These are phyloP conservation scores for Phialemoniopsis sp. DNA, from an alignment of 2,329 filamentous ascomycete species.

Conservation along the genomic window DNA sequence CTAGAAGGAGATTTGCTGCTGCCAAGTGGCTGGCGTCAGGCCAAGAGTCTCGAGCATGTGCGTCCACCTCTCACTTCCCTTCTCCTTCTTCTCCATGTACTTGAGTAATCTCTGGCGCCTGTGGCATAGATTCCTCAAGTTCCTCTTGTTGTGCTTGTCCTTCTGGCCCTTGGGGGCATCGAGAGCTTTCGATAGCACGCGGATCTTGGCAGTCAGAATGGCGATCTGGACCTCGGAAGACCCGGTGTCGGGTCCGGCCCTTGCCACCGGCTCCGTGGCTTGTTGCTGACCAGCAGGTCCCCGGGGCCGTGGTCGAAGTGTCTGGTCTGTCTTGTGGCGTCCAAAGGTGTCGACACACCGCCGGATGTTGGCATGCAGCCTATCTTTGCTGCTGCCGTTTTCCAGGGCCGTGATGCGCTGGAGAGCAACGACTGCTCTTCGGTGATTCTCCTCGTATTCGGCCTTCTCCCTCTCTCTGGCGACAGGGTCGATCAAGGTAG, in stretches of 20 bases:
- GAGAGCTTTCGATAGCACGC: conserved; percentile 70
- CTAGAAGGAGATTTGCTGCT: conserved; percentile 79
- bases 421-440: conserved; percentile 70
- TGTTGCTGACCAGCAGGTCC: too few species aligned
- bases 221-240: conserved; percentile 97
- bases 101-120: conserved; percentile 81
- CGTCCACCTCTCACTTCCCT: conserved; percentile 86
- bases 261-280: conserved; percentile 29
- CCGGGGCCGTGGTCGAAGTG: conserved; percentile 59
- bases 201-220: conserved; percentile 91
- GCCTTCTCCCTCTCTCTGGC: conserved; percentile 20
- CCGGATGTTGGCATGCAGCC: conserved; percentile 75
- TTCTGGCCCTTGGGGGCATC: conserved; percentile 65
- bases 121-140: conserved; percentile 81
- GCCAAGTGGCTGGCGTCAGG: conserved; percentile 83
- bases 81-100: conserved; percentile 86
- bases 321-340: conserved; percentile 78
- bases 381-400: conserved; percentile 75
- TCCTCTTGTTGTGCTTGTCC: conserved; percentile 93
- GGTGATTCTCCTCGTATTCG: conserved; percentile 53
- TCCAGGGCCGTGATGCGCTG: conserved; percentile 72
- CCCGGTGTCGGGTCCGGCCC: conserved; percentile 88
- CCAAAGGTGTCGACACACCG: conserved; percentile 86
- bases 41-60: conserved; percentile 81
- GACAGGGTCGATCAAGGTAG: conserved; percentile 33